Evolutionary conservation across 805 yeast species (phyloP), one percentile per base, ranked within the genome.

Genomic region (Yarrowia sp.): DNA sequence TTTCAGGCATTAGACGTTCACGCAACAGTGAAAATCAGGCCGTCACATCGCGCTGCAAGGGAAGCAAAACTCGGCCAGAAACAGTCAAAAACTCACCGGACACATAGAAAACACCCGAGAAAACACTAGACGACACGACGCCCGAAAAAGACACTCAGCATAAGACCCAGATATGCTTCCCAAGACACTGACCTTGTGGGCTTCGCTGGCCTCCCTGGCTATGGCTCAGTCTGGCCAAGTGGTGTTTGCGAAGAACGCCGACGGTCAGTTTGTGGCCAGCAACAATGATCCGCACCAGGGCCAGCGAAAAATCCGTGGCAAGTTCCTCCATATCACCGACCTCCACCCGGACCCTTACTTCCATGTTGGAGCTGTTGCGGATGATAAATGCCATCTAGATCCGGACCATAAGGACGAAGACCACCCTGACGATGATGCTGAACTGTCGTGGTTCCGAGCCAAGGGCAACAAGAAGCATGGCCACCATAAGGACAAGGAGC

Each of bases 291-390:
- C 10, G 21, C n/a, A 28, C 32, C 63, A n/a, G 38, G 63, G 36
- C 30, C 30, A 30, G 22, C 49, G 63, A n/a, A 36, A 26, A 10
- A 21, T 87, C 14, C 89, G 87, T 69, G 97, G 97, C 0, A 76
- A 95, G 64, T 91, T 90, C 71, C 76, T 90, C n/a, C 96, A 91
- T 71, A 81, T 90, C 28, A 90, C 96, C 0, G 97, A 90, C 72
- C 79, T 91, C 67, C 97, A 90, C 71, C 96, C 96, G 0, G 97
- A 90, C 74, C 86, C 85, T 17, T 78, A 78, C 70, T 89, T 88
- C 71, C 74, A 76, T 43, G 79, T 75, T 14, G 90, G 89, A 3
- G 73, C 84, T 0, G 74, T 80, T 7, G 75, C 81, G 2, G 82
- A 78, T 3, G 71, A 72, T 24, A 76, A 79, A 52, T 90, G 97